Evolutionary conservation across 2,329 filamentous ascomycete genomes (phyloP), one percentile per base, ranked within the genome.

Genomic region (Neonectria punicea): DNA sequence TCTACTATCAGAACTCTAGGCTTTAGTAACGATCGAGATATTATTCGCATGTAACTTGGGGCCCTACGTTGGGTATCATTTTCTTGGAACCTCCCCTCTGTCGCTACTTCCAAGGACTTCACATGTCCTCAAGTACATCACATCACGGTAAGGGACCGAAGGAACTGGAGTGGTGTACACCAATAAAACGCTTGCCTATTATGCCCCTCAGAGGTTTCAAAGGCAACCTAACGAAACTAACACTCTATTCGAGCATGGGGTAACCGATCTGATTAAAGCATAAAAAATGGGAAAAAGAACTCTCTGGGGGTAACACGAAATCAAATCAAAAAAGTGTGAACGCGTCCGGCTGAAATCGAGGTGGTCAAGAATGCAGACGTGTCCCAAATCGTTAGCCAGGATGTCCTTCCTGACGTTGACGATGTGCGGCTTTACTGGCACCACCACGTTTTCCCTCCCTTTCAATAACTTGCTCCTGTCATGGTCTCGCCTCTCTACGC

Each of bases 241-340:
- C 68, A 73, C 70, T 74, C 71, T 73, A 74, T 72, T 73, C 69
- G 72, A 75, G 71, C 67, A 67, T 68, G 75, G 75, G 74, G 70
- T 75, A 75, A 74, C 73, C 75, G 74, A 69, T 75, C 73, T 74
- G 73, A 80, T 80, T 80, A 78, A 80, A 78, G 73, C 74, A 71
- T 80, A 76, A 70, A 76, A 77, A 78, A 75, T 68, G 74, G 74
- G 73, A 78, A 75, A 75, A 75, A 72, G 55, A 63, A 58, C 55
- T 59, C 72, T 79, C 72, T 74, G 68, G 71, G 73, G 74, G 72
- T 76, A 74, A 75, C 74, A 79, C 77, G 79, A 75, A 74, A 77
- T 77, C 75, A 77, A 74, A 79, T 76, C 70, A 74, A 73, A 70
- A 76, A 76, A 74, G 73, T 73, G 71, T 69, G 60, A 69, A 68